Percentiles rank a stretch among this genome's conserved stretches.
Evolutionary conservation across 2,329 filamentous ascomycete genomes (phyloP).

Genomic region (Pseudopithomyces maydicus): DNA sequence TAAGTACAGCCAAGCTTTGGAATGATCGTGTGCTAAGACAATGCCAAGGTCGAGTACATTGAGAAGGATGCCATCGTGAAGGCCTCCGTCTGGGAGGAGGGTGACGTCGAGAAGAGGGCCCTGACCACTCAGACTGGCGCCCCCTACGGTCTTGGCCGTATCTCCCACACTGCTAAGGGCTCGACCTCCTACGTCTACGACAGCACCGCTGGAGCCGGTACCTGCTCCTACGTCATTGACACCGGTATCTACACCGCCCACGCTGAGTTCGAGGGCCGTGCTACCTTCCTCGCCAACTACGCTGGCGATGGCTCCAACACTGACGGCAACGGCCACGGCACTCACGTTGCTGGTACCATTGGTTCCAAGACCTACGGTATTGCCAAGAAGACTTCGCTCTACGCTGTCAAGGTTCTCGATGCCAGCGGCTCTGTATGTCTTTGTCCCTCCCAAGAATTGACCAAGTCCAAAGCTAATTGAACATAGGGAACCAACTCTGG

Average conservation of each 20-base stretch:
- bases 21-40: slow-evolving; percentile 6
- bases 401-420: slow-evolving; percentile 48
- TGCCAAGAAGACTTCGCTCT: slow-evolving; percentile 46
- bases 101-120: slow-evolving; percentile 33
- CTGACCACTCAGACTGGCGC: slow-evolving; percentile 46
- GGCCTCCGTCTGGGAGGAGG: slow-evolving; percentile 23
- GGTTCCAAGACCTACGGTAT: slow-evolving; percentile 41
- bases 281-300: slow-evolving; percentile 45
- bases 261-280: slow-evolving; percentile 47
- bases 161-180: slow-evolving; percentile 42
- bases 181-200: slow-evolving; percentile 47
- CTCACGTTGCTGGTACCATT: slow-evolving; percentile 30
- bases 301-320: slow-evolving; percentile 41
- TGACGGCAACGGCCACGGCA: slow-evolving; percentile 48
- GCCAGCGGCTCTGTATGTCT: slow-evolving; percentile 38
- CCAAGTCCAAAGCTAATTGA: slow-evolving; percentile 5
- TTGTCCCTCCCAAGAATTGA: neutral
- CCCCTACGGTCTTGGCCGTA: slow-evolving; percentile 49
- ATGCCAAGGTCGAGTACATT: slow-evolving; percentile 43
- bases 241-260: slow-evolving; percentile 66
- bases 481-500: slow-evolving; percentile 47
- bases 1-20: slow-evolving; percentile 14
- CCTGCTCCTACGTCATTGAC: slow-evolving; percentile 67
- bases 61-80: slow-evolving; percentile 47
- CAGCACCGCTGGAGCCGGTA: slow-evolving; percentile 41